phyloP scores from a whole-genome alignment of 2,329 filamentous ascomycete species.

The Fusarium buharicum region DNA sequence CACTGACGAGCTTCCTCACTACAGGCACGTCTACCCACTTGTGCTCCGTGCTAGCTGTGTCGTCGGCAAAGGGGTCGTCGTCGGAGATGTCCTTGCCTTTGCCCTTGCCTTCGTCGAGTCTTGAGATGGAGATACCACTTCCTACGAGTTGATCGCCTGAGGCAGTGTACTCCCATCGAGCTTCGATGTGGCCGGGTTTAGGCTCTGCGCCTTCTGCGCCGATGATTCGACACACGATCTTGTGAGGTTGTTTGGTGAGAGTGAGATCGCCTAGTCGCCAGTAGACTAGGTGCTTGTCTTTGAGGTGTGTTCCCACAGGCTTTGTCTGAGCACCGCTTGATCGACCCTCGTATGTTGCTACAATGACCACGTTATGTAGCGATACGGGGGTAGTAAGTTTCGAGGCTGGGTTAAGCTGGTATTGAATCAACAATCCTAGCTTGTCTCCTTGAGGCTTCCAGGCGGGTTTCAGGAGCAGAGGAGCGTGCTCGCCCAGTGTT shows the following conservation, averaged over 20 bases:
- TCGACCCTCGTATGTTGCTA: slow-evolving; percentile 76
- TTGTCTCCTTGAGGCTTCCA: slow-evolving; percentile 90
- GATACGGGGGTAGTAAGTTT: slow-evolving; percentile 55
- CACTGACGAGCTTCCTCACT: slow-evolving; percentile 75
- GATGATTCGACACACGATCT: slow-evolving; percentile 83
- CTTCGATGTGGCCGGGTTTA: slow-evolving; percentile 81
- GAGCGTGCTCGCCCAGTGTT: slow-evolving; percentile 67
- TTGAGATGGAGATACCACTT: slow-evolving; percentile 74
- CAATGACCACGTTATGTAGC: slow-evolving; percentile 77
- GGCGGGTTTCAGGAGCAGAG: slow-evolving; percentile 75
- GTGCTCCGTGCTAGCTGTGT: slow-evolving; percentile 47
- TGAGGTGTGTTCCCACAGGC: slow-evolving; percentile 80
- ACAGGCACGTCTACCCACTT: slow-evolving; percentile 75
- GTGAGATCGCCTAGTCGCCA: slow-evolving; percentile 84
- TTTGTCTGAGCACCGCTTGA: slow-evolving; percentile 79
- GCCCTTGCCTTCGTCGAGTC: slow-evolving; percentile 60
- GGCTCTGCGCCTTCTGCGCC: slow-evolving; percentile 77
- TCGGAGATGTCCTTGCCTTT: slow-evolving; percentile 63
- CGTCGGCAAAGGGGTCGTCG: slow-evolving; percentile 76
- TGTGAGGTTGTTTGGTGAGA: slow-evolving; percentile 71
- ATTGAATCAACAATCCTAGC: slow-evolving; percentile 85
- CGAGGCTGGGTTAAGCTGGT: slow-evolving; percentile 80
- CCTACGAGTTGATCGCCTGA: slow-evolving; percentile 56
- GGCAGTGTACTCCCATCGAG: slow-evolving; percentile 75
- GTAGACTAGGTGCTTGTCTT: slow-evolving; percentile 80